Evolutionary conservation across 2,329 filamentous ascomycete genomes (phyloP), one percentile per base, ranked within the genome.

Genomic region (Aphanoascus verrucosus): DNA sequence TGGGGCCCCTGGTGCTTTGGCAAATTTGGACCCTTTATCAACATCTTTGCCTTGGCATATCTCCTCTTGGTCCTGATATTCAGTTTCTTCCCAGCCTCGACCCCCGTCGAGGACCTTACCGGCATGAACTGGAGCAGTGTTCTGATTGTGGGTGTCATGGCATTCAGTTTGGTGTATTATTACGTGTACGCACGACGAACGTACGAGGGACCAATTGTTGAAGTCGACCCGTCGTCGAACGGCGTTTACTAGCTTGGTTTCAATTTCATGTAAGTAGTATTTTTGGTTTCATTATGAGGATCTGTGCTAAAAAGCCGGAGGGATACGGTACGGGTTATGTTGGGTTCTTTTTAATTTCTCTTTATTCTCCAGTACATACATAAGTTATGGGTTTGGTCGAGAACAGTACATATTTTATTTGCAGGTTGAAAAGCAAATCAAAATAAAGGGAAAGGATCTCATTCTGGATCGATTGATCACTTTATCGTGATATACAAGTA

Each of bases 101-200:
- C 67, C 0, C 65, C 67, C 3, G 64, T 69, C 19, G 65, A 63
- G 0, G 23, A 47, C 6, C 61, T 61, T 1, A 56, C 56, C 32
- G 65, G 65, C 35, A 70, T 71, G 67, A 71, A 71, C 49, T 70
- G 68, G 52, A 64, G 74, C 56, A 75, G 64, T 35, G 61, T 74
- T 32, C 64, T 77, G 31, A 73, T 72, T 52, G 62, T 62, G 35
- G 66, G 60, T 6, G 65, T 69, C 14, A 66, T 73, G 58, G 41
- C 67, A n/a, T 69, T 73, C 51, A 67, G 68, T 1, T 57, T 68
- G 7, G 57, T 63, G 8, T 73, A 70, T 57, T 75, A 73, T 57
- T 59, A 66, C 46, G 55, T 65, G 31, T 57, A 61, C 42, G 65
- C 63, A 5, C 57, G 62, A 44, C 58, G 62, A 20, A 55, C 59